Base-by-base conservation (phyloP, 768 basidiomycete genomes). In the Suillus hirtellus region DNA sequence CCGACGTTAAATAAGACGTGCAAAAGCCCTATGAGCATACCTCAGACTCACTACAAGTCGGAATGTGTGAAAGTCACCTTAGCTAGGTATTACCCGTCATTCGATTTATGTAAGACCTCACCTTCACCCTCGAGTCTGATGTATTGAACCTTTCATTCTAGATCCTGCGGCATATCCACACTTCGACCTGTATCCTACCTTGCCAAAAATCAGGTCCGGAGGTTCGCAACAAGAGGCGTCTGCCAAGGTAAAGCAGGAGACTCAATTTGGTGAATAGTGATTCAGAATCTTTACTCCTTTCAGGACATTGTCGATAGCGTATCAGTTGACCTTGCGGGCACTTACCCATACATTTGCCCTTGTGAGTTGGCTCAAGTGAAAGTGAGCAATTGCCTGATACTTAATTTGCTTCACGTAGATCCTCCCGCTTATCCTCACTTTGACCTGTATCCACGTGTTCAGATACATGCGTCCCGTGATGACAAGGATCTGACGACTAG, bases 111-210 rank as follows among this genome's bases (percentile, higher is more conserved):
- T 73, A 42, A 50, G 71, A 38, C 46, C 43, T 27, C 35, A 21
- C 12, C 3, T 27, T 38, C 21, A 14, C 31, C 60, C 37, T 27
- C 4, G 17, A 61, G 38, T 40, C 40, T 38, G 35, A 31, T 59
- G 2, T 35, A 42, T 40, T 64, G 31, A 55, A 64, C 14, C 19
- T 9, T 37, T 31, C n/a, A 17, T 35, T 19, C 24, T 55, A 68
- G 64, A 78, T 68, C 72, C 75, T 5, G 68, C 70, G 1, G 66
- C 73, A 1, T 84, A 83, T 70, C 81, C 77, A 42, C 60, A 74
- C 65, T 74, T 79, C 58, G 65, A 76, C 21, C 43, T 69, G 61
- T 63, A 68, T 55, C 65, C 60, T 27, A 34, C 60, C 44, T 52
- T 63, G 40, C 66, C 69, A 61, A 7, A 31, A 11, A 31, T 58